A percentile compares a stretch with the other conserved stretches of the same genome.
Conservation (phyloP, 2,329 filamentous ascomycete genomes). For the Penicillium concentricum region DNA sequence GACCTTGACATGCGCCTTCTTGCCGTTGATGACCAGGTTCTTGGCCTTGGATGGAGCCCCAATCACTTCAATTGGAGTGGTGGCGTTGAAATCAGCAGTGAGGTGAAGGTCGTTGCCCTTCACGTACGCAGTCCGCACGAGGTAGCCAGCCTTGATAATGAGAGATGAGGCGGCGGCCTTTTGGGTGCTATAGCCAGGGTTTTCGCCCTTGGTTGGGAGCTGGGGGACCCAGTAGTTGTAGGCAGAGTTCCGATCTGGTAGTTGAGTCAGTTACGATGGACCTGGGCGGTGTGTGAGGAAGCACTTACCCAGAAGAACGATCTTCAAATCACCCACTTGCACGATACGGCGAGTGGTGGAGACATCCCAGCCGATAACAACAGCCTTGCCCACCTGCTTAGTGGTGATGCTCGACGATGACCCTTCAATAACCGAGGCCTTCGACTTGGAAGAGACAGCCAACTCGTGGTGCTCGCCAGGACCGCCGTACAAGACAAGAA, state of each 20-base stretch:
- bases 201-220: slow-evolving; percentile 28
- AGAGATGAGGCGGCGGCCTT: slow-evolving; percentile 34
- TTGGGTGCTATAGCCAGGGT: slow-evolving; percentile 32
- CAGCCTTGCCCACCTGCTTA: slow-evolving; percentile 27
- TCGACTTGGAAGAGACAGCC: slow-evolving; percentile 33
- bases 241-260: slow-evolving; percentile 51
- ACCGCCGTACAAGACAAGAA: slow-evolving; percentile 44
- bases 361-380: slow-evolving; percentile 55
- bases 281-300: not conserved
- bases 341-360: slow-evolving; percentile 48
- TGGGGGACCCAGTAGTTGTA: slow-evolving; percentile 49
- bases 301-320: slow-evolving; percentile 55
- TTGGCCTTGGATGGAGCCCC: slow-evolving; percentile 57
- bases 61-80: slow-evolving; percentile 66
- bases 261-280: slow-evolving; percentile 11
- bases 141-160: slow-evolving; percentile 46
- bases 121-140: slow-evolving; percentile 51
- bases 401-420: slow-evolving; percentile 27
- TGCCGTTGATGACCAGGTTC: slow-evolving; percentile 63
- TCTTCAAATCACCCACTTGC: slow-evolving; percentile 45
- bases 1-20: slow-evolving; percentile 42
- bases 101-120: slow-evolving; percentile 59
- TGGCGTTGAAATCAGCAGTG: slow-evolving; percentile 70
- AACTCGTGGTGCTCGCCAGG: slow-evolving; percentile 43
- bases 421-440: slow-evolving; percentile 36